phyloP scores from a whole-genome alignment of 805 yeast species.

The Cyberlindnera nakhonratchasimensis region DNA sequence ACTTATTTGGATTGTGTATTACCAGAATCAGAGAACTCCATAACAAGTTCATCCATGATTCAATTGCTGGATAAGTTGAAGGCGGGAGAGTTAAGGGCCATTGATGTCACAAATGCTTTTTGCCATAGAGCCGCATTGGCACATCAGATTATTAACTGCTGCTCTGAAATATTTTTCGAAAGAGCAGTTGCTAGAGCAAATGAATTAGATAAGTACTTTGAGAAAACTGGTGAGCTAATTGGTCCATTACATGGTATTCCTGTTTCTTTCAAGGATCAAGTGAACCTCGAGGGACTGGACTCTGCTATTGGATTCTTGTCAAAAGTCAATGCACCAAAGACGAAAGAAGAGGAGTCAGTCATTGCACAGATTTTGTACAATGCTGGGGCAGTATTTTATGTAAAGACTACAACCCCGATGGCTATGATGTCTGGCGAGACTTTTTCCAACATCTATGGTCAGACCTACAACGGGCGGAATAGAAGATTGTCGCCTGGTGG shows the following conservation, averaged over 20 bases:
- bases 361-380: slow-evolving; percentile 37
- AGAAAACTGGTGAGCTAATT: slow-evolving; percentile 44
- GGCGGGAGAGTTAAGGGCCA: slow-evolving; percentile 32
- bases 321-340: slow-evolving; percentile 46
- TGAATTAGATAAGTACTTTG: slow-evolving; percentile 47
- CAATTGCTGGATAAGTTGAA: slow-evolving; percentile 4
- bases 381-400: slow-evolving; percentile 51
- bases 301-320: slow-evolving; percentile 52
- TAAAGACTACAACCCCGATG: slow-evolving; percentile 51
- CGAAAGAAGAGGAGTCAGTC: slow-evolving; percentile 36
- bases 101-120: slow-evolving; percentile 46
- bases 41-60: slow-evolving; percentile 3
- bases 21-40: slow-evolving; percentile 6
- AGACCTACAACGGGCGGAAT: slow-evolving; percentile 42
- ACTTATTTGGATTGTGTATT: slow-evolving; percentile 7
- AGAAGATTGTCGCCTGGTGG: slow-evolving; percentile 46
- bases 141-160: slow-evolving; percentile 45
- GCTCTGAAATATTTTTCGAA: slow-evolving; percentile 42
- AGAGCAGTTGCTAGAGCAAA: slow-evolving; percentile 56
- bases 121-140: slow-evolving; percentile 56
- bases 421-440: slow-evolving; percentile 49
- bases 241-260: slow-evolving; percentile 73
- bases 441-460: slow-evolving; percentile 41
- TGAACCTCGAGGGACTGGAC: slow-evolving; percentile 41
- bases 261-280: slow-evolving; percentile 49